These are phyloP conservation scores for Claviceps sp. DNA, from an alignment of 2,329 filamentous ascomycete genomes.

Conservation along the genomic window DNA sequence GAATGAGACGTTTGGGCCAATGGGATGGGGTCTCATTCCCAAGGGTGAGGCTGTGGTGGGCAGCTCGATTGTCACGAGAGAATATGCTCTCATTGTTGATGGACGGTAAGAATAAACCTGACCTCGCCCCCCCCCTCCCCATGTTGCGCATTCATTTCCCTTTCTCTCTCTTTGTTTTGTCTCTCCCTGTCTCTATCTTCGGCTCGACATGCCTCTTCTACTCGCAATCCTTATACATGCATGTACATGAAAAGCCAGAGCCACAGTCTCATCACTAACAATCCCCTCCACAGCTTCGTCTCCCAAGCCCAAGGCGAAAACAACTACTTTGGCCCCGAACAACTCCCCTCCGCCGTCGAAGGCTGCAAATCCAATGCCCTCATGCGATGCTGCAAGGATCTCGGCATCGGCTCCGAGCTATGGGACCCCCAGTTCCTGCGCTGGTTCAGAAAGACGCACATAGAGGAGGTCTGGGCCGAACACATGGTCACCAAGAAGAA, in stretches of 20 bases:
- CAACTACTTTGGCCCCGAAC: constrained; percentile 79
- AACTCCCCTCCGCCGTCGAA: constrained; percentile 86
- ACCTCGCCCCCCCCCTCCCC: too few species aligned
- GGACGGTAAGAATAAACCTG: constrained; percentile 50
- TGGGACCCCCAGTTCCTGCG: constrained; percentile 93
- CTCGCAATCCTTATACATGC: not conserved
- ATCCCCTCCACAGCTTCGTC: constrained; percentile 50
- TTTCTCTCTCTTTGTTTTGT: not conserved
- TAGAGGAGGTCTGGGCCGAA: constrained; percentile 79
- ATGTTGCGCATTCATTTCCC: not conserved
- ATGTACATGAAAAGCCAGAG: not conserved
- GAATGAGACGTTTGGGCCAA: constrained; percentile 84
- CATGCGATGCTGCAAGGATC: constrained; percentile 96
- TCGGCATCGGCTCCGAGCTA: constrained; percentile 86
- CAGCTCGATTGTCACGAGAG: constrained; percentile 67
- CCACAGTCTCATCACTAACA: not conserved
- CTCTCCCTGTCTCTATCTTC: not conserved
- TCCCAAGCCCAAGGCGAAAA: constrained; percentile 90
- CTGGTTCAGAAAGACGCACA: constrained; percentile 61
- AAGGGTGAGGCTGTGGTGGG: constrained; percentile 75
- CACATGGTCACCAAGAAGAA: constrained; percentile 77
- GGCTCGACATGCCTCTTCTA: not conserved
- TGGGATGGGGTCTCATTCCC: constrained; percentile 89
- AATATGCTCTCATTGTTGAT: constrained; percentile 82
- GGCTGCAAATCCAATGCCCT: constrained; percentile 96